Evolutionary conservation across 495 filamentous ascomycete species (phyloP).

Genomic region (Cercophora newfieldiana): DNA sequence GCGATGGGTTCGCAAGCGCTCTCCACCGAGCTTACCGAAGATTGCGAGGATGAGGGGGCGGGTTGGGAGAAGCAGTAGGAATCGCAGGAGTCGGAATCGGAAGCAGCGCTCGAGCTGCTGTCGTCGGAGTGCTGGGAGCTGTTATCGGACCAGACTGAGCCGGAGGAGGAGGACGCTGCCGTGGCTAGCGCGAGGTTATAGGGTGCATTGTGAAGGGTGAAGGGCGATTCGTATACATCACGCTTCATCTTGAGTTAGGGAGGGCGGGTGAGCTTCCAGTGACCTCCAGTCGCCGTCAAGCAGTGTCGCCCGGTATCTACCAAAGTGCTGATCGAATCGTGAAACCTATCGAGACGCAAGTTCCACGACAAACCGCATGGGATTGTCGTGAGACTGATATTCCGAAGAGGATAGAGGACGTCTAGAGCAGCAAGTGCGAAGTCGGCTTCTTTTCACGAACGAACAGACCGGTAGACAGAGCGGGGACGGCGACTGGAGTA

Average conservation of each 20-base stretch:
- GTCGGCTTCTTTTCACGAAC: constrained; percentile 51
- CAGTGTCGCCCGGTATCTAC: constrained; percentile 51
- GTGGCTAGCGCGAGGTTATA: constrained; percentile 70
- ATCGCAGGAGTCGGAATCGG: constrained; percentile 45
- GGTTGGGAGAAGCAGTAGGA: constrained; percentile 37
- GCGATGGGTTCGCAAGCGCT: constrained; percentile 30
- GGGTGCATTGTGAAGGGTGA: constrained; percentile 53
- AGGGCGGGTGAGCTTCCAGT: constrained; percentile 34
- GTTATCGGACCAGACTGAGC: constrained; percentile 78
- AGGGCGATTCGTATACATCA: constrained; percentile 48
- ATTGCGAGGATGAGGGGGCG: constrained; percentile 29
- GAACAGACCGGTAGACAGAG: constrained; percentile 57
- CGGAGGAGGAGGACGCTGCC: constrained; percentile 69
- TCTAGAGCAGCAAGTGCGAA: constrained; percentile 46
- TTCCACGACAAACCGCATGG: constrained; percentile 36
- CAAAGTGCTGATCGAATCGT: constrained; percentile 39
- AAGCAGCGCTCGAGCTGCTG: constrained; percentile 35
- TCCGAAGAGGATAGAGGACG: constrained; percentile 43
- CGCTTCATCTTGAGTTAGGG: constrained; percentile 53
- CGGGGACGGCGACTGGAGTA: constrained; percentile 59
- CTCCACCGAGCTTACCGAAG: constrained; percentile 32
- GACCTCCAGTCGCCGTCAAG: constrained; percentile 57
- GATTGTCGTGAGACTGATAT: constrained; percentile 35
- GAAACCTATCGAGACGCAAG: constrained; percentile 44
- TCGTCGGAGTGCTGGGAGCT: constrained; percentile 56